Conservation (phyloP, 2,329 filamentous ascomycete species). For the Drechslera avenae region DNA sequence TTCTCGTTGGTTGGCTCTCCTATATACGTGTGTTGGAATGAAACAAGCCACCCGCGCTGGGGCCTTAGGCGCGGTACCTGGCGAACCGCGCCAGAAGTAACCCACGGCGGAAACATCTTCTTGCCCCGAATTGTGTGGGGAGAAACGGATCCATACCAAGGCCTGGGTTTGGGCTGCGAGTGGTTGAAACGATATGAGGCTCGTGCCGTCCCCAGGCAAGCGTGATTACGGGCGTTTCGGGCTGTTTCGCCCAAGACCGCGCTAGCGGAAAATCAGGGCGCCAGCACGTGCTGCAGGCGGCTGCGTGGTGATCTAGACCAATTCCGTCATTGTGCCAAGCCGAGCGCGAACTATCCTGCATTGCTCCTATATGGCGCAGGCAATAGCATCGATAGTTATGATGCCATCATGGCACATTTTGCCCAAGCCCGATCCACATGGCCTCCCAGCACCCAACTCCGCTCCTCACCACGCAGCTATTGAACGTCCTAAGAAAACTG, state of each 20-base stretch:
- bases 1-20: slow-evolving; percentile 10
- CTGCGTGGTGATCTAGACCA: slow-evolving; percentile 3
- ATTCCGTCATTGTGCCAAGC: background rate
- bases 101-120: slow-evolving; percentile 23
- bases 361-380: too few species aligned
- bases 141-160: slow-evolving; percentile 15
- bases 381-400: background rate
- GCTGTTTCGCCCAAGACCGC: slow-evolving; percentile 29
- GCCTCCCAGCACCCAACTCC: slow-evolving; percentile 52
- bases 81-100: slow-evolving; percentile 15
- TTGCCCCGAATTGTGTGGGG: slow-evolving; percentile 22
- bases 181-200: slow-evolving; percentile 21
- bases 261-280: slow-evolving; percentile 26
- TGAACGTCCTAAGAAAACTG: slow-evolving; percentile 52
- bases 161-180: slow-evolving; percentile 12
- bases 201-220: slow-evolving; percentile 21
- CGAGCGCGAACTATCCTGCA: background rate
- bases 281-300: slow-evolving; percentile 13
- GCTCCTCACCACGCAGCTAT: slow-evolving; percentile 48
- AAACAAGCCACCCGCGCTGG: slow-evolving; percentile 30
- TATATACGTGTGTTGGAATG: slow-evolving; percentile 24
- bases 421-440: slow-evolving; percentile 47
- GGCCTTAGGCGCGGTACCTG: slow-evolving; percentile 21
- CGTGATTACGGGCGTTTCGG: slow-evolving; percentile 33
- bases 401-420: background rate